Conservation (phyloP, 371 early-diverging fungal species). For the Synchytrium microbalum region DNA sequence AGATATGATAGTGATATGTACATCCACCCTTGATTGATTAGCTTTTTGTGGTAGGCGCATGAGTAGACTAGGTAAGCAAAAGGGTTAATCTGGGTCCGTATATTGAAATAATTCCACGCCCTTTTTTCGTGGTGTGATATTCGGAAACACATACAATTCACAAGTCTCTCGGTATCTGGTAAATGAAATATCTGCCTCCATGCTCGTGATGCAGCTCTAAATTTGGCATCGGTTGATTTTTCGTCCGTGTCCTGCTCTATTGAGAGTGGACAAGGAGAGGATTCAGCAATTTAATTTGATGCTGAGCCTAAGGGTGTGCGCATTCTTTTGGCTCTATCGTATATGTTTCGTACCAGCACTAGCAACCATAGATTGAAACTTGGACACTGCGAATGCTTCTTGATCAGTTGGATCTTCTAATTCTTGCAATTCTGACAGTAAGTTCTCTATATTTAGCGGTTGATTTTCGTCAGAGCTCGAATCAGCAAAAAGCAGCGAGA, state of each 20-base stretch:
- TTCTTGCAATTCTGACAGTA: slow-evolving; percentile 55
- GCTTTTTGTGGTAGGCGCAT: slow-evolving; percentile 72
- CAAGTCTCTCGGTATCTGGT: slow-evolving; percentile 73
- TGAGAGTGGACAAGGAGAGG: neutral
- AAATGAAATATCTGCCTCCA: slow-evolving; percentile 86
- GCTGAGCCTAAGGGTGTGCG: too few species aligned
- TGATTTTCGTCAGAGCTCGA: too few species aligned
- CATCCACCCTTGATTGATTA: slow-evolving; percentile 94
- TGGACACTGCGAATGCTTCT: slow-evolving; percentile 77
- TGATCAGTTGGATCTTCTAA: slow-evolving; percentile 71
- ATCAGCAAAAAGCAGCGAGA: too few species aligned
- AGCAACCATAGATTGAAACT: slow-evolving; percentile 79
- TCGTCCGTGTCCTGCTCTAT: slow-evolving; percentile 64
- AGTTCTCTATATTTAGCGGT: slow-evolving; percentile 51
- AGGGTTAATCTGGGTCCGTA: too few species aligned
- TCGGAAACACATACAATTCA: slow-evolving; percentile 58
- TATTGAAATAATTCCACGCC: slow-evolving; percentile 15
- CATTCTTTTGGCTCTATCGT: too few species aligned
- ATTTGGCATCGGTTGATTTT: slow-evolving; percentile 70
- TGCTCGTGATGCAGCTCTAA: slow-evolving; percentile 78
- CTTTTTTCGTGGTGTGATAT: neutral
- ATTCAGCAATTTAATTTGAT: neutral
- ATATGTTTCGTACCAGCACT: slow-evolving; percentile 51
- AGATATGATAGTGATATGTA: slow-evolving; percentile 88
- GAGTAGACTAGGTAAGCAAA: slow-evolving; percentile 83